Conservation (phyloP, 345 rosid species). For the Salix suchowensis region DNA sequence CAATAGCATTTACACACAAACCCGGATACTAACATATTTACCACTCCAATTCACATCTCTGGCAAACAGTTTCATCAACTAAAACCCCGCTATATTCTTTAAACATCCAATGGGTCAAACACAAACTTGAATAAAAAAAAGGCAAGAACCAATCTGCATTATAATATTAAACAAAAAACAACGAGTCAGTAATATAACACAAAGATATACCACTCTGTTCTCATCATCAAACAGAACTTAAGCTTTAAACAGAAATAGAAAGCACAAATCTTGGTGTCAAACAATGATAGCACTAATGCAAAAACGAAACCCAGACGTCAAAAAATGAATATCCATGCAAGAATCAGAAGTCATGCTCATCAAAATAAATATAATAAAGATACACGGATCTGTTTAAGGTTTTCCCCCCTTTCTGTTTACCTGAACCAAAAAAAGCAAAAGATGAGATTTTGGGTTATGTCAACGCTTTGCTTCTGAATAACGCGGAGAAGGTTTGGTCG, state of each 20-base stretch:
- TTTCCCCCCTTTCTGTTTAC: not conserved
- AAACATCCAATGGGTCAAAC: conserved; percentile 6
- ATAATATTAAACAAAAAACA: conserved; percentile 1
- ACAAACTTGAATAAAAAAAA: not conserved
- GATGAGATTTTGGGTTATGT: not conserved
- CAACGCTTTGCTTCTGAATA: conserved; percentile 4
- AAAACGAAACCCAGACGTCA: conserved; percentile 5
- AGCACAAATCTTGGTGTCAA: not conserved
- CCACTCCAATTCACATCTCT: conserved; percentile 13
- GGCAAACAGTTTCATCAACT: conserved; percentile 9
- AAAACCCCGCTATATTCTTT: not conserved
- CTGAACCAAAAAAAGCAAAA: not conserved
- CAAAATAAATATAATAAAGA: not conserved
- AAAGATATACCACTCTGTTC: not conserved
- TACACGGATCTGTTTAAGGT: conserved; percentile 21
- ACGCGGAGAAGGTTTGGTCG: not conserved
- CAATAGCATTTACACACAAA: conserved; percentile 9
- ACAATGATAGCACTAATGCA: not conserved
- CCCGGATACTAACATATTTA: not conserved
- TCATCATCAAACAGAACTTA: not conserved
- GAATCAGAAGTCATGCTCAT: conserved; percentile 4
- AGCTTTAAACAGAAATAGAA: not conserved
- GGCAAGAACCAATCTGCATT: conserved; percentile 23
- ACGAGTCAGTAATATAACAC: conserved; percentile 8
- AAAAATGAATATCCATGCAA: conserved; percentile 2